Base-by-base conservation (phyloP, 2,329 filamentous ascomycete species). In the Paraphoma chrysanthemicola region DNA sequence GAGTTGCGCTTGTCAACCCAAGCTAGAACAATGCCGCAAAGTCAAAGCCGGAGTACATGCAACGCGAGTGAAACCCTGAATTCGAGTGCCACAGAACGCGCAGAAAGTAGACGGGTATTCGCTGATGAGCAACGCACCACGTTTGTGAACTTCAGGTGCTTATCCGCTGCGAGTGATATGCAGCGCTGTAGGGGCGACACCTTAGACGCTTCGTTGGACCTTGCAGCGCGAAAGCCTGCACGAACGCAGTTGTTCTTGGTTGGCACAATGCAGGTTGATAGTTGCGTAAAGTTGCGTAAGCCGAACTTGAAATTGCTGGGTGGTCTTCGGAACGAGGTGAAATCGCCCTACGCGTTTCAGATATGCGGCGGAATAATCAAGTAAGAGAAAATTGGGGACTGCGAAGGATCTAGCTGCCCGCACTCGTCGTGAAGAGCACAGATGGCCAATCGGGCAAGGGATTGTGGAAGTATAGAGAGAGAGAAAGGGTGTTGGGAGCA, bases 301-400 rank as follows among this genome's bases (percentile, higher is more conserved):
- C 47, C 33, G 38, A 41, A 23, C 18, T 16, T 29, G 47, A 28
- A 42, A 49, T 49, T 49, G 47, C 47, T 41, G 11, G 23, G 23
- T 23, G 33, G 28, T 38, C 28, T 47, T 36, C 43, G 50, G 36
- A 42, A 36, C 31, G 11, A 44, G 18, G 14, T 28, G n/a, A 17
- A 29, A 28, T 36, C 36, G 43, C 44, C 10, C 18, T 31, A 33
- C 36, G 11, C 23, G 50, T 53, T 53, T 53, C 50, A 53, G 50
- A 42, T 53, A 53, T 41, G 50, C 58, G 63, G 53, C 57, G 47
- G 45, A 59, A 58, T 50, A 51, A 56, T 57, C 44, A 54, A 47
- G 36, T 38, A 52, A 49, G 55, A 50, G 42, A 59, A 55, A 30
- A 33, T 48, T 12, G 36, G 29, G 11, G 33, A 43, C 23, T 36